Evolutionary conservation across 371 early-diverging fungal species (phyloP).

Genomic region (Actinomortierella ambigua): DNA sequence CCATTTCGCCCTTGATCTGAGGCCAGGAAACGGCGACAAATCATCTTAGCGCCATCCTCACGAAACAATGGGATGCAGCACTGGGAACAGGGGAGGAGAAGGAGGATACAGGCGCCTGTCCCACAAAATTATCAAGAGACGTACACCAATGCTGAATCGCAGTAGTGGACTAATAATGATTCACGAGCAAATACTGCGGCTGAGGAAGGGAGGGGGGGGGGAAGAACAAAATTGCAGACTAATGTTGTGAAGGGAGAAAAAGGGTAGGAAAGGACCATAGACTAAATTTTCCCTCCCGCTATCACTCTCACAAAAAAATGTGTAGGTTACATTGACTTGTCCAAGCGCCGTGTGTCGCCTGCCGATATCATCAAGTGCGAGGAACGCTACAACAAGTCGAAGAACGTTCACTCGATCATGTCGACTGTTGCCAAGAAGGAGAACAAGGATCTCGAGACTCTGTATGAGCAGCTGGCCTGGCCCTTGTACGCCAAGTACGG

Average conservation of each 20-base stretch:
- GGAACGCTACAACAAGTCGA: slow-evolving; percentile 96
- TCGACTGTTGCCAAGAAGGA: slow-evolving; percentile 94
- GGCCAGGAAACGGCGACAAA: too few relatives aligned
- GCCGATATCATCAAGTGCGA: slow-evolving; percentile 95
- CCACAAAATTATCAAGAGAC: too few relatives aligned
- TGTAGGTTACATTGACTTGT: slow-evolving; percentile 98
- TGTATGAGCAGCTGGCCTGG: slow-evolving; percentile 95
- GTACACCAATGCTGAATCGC: too few relatives aligned
- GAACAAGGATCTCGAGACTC: slow-evolving; percentile 78
- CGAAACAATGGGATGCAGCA: too few relatives aligned
- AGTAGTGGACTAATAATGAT: too few relatives aligned
- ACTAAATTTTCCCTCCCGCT: not conserved
- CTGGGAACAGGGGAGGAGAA: too few relatives aligned
- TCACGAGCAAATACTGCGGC: too few relatives aligned
- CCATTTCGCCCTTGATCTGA: too few relatives aligned
- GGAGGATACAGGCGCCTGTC: too few relatives aligned
- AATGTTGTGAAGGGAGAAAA: not conserved
- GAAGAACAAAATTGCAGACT: too few relatives aligned
- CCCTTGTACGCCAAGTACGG: slow-evolving; percentile 98
- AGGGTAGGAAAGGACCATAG: not conserved
- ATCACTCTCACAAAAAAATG: not conserved
- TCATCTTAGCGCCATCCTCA: too few relatives aligned
- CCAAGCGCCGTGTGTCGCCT: slow-evolving; percentile 97
- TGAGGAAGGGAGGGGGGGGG: too few relatives aligned
- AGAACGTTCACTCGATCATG: slow-evolving; percentile 87